Evolutionary conservation across 352 stramenopile genomes (phyloP), one percentile per base, ranked within the genome.

Genomic region (Globisporangium rhizosaccharum): DNA sequence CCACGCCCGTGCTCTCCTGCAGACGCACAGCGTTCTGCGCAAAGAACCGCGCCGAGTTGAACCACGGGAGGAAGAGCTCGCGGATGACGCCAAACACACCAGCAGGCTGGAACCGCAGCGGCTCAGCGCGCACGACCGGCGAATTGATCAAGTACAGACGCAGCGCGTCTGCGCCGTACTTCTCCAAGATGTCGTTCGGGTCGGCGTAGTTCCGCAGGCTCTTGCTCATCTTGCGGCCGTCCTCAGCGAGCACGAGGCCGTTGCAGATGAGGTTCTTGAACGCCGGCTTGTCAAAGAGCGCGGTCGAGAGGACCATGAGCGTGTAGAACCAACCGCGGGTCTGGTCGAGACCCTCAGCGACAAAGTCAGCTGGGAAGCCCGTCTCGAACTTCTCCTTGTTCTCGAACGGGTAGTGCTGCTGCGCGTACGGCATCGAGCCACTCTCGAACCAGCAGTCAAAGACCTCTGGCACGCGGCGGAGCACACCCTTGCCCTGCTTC

Each of bases 381-480:
- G 87, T 80, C 67, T 99, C 89, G 67, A 99, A 99, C 62, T 91
- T 85, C 23, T 97, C 90, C 77, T 99, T 98, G 80, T 99, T 99
- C 70, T 99, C 96, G 75, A 99, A 99, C 53, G 97, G 97, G 79
- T 99, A 99, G 78, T 99, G 97, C 68, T 97, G 87, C 74, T 99
- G 97, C 14, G 97, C 97, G 74, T 99, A 99, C 36, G 97, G 97
- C 97, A 99, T 99, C 36, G 88, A 98, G 6, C 97, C 97, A 49
- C 87, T 98, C 75, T 99, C 97, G 66, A 99, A 99, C 97, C 97
- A 99, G 75, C 97, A 99, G 79, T 99, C 97, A 75, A 99, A 99
- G 11, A 98, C 93, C 51, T 97, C 90, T 0, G 90, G 83, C 7
- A 97, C 85, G 59, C 90, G 87, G 39, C 82, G 82, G 18, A 97